Evolutionary conservation across 257 asterid genomes (phyloP), one percentile per base, ranked within the genome.

Genomic region (Solanum rostratum): DNA sequence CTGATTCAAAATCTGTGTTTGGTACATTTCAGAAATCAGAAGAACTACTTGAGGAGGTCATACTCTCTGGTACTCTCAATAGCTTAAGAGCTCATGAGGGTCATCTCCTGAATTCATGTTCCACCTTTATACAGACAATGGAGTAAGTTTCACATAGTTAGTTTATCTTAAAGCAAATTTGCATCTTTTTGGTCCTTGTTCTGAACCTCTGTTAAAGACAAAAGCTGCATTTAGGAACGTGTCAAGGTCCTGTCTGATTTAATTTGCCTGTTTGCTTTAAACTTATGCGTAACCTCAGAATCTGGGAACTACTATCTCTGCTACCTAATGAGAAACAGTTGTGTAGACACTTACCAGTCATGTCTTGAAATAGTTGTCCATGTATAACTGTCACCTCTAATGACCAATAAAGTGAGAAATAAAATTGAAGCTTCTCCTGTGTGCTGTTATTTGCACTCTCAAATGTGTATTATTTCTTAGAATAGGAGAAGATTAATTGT

Each of bases 1-100:
- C 71, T 89, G 53, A 82, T 83, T 79, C 66, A 52, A 14, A 29
- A 68, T 83, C 70, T 24, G 30, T 89, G 71, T 81, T 88, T 87
- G 62, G 68, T 84, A 57, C 91, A 85, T 86, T 88, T 82, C 95
- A 96, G 99, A 92, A 88, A 92, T 85, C 98, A 11, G 99, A 94
- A 89, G 99, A 97, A 90, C 83, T 97, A 73, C 90, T 97, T 86
- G 99, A 93, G 91, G 99, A 95, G 91, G 98, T 94, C 85, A 86
- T 97, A 82, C 98, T 97, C 79, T 93, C 97, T 70, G 87, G 96
- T 88, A 97, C 99, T 84, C 96, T 97, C 79, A 97, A 95, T 90
- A 91, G 85, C 84, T 91, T 97, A 59, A 89, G 96, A 86, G 93
- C 90, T 63, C 87, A 71, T 30, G 92, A 88, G 65, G 89, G 85